Conservation (phyloP, 1,139 yeast genomes). For the Kodamaea fungicola region DNA sequence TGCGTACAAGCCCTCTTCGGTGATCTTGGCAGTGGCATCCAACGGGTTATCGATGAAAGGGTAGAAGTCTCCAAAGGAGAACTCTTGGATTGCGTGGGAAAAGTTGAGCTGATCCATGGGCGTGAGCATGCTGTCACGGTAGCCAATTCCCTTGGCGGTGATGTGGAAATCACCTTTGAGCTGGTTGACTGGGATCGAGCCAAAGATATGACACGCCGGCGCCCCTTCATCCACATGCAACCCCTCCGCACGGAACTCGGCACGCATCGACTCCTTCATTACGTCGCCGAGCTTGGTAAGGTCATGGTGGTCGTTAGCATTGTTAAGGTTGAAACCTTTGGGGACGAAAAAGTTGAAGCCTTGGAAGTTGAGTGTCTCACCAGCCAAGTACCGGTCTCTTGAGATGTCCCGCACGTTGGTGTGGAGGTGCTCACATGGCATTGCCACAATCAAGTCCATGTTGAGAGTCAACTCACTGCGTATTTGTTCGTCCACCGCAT, state of each 20-base stretch:
- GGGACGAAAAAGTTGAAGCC: slow-evolving; percentile 61
- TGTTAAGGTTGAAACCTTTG: slow-evolving; percentile 35
- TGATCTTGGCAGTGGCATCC: slow-evolving; percentile 64
- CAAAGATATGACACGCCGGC: slow-evolving; percentile 87
- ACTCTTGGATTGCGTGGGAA: slow-evolving; percentile 80
- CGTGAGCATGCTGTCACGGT: slow-evolving; percentile 43
- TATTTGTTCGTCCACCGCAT: slow-evolving; percentile 65
- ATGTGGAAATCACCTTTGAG: slow-evolving; percentile 85
- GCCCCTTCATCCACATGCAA: slow-evolving; percentile 44
- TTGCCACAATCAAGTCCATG: slow-evolving; percentile 74
- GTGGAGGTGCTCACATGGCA: slow-evolving; percentile 76
- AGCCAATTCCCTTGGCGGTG: slow-evolving; percentile 71
- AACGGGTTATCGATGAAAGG: slow-evolving; percentile 85
- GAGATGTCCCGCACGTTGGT: slow-evolving; percentile 79
- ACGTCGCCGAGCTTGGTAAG: slow-evolving; percentile 68
- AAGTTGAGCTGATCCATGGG: slow-evolving; percentile 60
- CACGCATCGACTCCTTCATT: slow-evolving; percentile 60
- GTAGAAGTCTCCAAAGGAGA: slow-evolving; percentile 87
- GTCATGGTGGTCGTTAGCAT: slow-evolving; percentile 44
- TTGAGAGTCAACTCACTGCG: slow-evolving; percentile 65
- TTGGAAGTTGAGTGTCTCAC: slow-evolving; percentile 66
- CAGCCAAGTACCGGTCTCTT: slow-evolving; percentile 73
- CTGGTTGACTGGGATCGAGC: slow-evolving; percentile 80
- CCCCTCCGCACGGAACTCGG: slow-evolving; percentile 53
- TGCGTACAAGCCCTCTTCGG: slow-evolving; percentile 41